These are phyloP conservation scores for Phytophthora macrochlamydospora DNA, from an alignment of 352 stramenopile genomes.

Conservation along the genomic window DNA sequence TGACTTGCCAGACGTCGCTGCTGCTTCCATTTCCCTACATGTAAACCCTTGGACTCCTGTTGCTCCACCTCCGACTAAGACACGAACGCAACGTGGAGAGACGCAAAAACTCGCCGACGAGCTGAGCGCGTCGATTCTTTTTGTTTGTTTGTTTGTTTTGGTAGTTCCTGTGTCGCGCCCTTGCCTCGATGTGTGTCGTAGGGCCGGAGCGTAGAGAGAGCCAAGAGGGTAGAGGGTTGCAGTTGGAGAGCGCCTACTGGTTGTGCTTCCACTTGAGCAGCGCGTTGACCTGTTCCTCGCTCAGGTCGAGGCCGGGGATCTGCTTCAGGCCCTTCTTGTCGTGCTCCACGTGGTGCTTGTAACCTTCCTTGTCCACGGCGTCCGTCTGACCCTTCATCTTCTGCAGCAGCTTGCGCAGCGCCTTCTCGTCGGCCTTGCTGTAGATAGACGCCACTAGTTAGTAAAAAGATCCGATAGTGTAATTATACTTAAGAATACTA, in stretches of 20 bases:
- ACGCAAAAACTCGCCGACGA: conserved; percentile 13
- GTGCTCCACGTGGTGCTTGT: conserved; percentile 76
- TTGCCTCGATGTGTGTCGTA: conserved; percentile 13
- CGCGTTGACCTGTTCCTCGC: conserved; percentile 69
- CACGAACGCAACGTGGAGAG: conserved; percentile 11
- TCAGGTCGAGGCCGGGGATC: conserved; percentile 68
- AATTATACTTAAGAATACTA: neutral
- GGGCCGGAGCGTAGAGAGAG: conserved; percentile 1
- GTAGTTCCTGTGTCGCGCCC: conserved; percentile 16
- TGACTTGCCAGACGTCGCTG: conserved; percentile 18
- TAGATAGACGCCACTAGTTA: neutral
- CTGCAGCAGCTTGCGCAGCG: conserved; percentile 85
- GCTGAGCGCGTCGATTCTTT: conserved; percentile 6
- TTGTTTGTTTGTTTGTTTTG: conserved; percentile 8
- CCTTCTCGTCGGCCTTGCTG: conserved; percentile 89
- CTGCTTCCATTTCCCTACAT: conserved; percentile 6
- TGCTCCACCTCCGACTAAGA: conserved; percentile 1
- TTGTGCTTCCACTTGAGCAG: conserved; percentile 92
- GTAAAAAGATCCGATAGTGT: neutral
- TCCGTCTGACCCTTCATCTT: conserved; percentile 89
- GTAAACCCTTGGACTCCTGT: neutral
- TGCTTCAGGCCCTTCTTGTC: conserved; percentile 77
- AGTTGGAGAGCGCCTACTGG: conserved; percentile 51
- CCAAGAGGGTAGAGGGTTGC: conserved; percentile 3
- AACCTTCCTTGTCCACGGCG: conserved; percentile 56